Base-by-base conservation (phyloP, 2,329 filamentous ascomycete species). In the Diaporthe citri region DNA sequence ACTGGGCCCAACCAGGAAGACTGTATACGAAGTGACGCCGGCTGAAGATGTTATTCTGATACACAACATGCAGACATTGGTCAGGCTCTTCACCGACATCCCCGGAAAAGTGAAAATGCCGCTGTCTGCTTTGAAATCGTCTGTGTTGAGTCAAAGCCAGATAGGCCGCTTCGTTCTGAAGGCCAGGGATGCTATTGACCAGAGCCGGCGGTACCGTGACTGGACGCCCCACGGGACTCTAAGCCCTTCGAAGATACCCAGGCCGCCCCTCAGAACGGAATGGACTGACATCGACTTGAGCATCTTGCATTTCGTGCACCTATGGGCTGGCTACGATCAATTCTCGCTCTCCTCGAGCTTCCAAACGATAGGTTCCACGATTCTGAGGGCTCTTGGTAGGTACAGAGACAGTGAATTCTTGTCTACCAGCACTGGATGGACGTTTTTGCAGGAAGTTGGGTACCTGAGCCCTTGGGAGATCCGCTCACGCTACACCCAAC, bases 371-470 rank as follows among this genome's bases (percentile, higher is more conserved):
- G 93, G 92, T 1, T 89, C 93, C 6, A 82, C 90, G 17, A 87
- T 97, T 48, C 81, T 97, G 51, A 89, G 91, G 28, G 88, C 90
- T 12, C 84, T 91, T 0, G 88, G 87, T 1, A 85, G 92, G 72
- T 96, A 96, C 79, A 78, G 82, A 8, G 84, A 89, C 9, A 84
- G 82, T 25, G 82, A 88, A 64, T 82, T 82, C 67, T 84, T 91
- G 51, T 85, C 87, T 34, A 81, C 84, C 20, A 80, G 82, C 55
- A 85, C 87, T 6, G 89, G 88, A 48, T 92, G 90, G 87, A 88
- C 90, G 1, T 95, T 96, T 77, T 83, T 97, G 41, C 93, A 96
- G 79, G 94, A 97, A 81, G 87, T 96, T 55, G 93, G 93, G 15
- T 90, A 91, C 71, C 88, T 95, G 56, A 84, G 90, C 10, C 93